A percentile compares a stretch with the other conserved stretches of the same genome.
Evolutionary conservation across 441 rosid genomes (phyloP).

Genomic region (Raphanus hybrid): DNA sequence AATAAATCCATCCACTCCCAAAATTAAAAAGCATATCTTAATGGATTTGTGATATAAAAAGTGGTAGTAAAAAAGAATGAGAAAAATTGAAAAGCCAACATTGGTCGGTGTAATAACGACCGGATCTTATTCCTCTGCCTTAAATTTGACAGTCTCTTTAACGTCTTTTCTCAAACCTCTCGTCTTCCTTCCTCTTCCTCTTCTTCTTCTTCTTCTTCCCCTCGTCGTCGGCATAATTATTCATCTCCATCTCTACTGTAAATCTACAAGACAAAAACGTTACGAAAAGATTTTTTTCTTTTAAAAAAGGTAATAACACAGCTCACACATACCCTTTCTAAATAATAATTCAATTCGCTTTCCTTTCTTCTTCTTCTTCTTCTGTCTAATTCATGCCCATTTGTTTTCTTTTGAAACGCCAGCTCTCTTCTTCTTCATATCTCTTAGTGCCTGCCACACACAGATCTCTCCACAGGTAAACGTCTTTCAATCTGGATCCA

Average conservation of each 20-base stretch:
- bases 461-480: slow-evolving; percentile 31
- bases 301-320: slow-evolving; percentile 28
- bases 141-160: slow-evolving; percentile 24
- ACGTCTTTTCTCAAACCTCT: slow-evolving; percentile 1
- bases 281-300: not conserved
- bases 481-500: slow-evolving; percentile 9
- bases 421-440: slow-evolving; percentile 3
- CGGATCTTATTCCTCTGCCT: slow-evolving; percentile 31
- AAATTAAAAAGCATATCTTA: too few relatives aligned
- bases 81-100: not conserved
- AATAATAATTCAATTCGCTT: slow-evolving; percentile 35
- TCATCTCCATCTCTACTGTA: slow-evolving; percentile 23
- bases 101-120: slow-evolving; percentile 41
- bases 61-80: too few relatives aligned
- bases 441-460: slow-evolving; percentile 7
- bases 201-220: slow-evolving; percentile 22
- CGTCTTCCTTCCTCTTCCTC: slow-evolving; percentile 20
- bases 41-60: too few relatives aligned
- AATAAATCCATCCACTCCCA: too few relatives aligned
- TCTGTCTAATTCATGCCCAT: slow-evolving; percentile 13
- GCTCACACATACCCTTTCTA: slow-evolving; percentile 29
- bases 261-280: slow-evolving; percentile 8
- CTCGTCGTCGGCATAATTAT: slow-evolving; percentile 18
- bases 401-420: not conserved
- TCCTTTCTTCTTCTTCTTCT: not conserved